Evolutionary conservation across 139 green algal species (phyloP).

Genomic region (Coelastrella sp.): DNA sequence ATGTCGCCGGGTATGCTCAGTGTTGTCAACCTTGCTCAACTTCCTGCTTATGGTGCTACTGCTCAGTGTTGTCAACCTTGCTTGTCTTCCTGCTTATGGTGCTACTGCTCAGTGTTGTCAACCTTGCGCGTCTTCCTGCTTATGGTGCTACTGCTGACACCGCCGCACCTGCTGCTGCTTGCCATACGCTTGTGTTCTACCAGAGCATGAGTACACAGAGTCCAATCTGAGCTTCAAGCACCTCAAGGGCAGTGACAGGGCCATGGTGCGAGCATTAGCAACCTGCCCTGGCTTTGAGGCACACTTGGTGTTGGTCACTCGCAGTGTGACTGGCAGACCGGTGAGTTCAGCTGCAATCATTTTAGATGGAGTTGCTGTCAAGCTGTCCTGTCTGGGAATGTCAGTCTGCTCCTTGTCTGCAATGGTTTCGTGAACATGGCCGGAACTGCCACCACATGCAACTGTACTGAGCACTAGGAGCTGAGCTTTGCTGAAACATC

Average conservation of each 20-base stretch:
- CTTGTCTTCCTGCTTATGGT: too few relatives aligned
- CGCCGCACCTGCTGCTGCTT: too few relatives aligned
- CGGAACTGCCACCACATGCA: too few relatives aligned
- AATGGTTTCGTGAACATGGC: too few relatives aligned
- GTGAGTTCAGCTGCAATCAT: not conserved
- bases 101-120: too few relatives aligned
- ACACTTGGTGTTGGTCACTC: slow-evolving; percentile 45
- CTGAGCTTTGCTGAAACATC: too few relatives aligned
- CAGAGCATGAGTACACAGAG: slow-evolving; percentile 45
- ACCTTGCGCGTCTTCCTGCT: not conserved
- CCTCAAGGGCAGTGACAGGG: slow-evolving; percentile 39
- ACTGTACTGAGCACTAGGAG: too few relatives aligned
- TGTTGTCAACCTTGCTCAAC: too few relatives aligned
- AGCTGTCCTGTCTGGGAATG: not conserved
- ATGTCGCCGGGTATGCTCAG: too few relatives aligned
- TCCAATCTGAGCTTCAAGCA: slow-evolving; percentile 44
- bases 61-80: too few relatives aligned
- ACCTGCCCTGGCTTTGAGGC: not conserved
- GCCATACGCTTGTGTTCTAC: not conserved
- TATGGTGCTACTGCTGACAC: not conserved
- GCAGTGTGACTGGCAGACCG: not conserved
- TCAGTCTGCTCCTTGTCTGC: not conserved
- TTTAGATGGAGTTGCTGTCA: not conserved
- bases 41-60: too few relatives aligned
- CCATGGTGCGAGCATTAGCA: not conserved